Conservation (phyloP, 495 filamentous ascomycete genomes). For the Daldinia grandis region DNA sequence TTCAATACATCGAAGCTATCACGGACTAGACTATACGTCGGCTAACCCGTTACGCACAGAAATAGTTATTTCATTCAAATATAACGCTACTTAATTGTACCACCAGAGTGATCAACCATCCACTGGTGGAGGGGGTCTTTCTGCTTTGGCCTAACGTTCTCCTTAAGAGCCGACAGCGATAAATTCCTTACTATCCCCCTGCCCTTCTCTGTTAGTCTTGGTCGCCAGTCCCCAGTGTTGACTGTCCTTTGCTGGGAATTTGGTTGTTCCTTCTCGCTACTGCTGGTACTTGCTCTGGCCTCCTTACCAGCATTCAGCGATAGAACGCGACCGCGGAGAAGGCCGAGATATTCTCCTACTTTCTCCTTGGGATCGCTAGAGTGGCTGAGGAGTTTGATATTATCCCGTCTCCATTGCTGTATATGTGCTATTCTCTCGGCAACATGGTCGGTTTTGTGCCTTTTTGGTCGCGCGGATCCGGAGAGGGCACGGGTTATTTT, state of each 20-base stretch:
- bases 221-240: neutral
- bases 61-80: too few relatives aligned
- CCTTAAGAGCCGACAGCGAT: neutral
- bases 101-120: conserved; percentile 34
- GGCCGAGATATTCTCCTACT: neutral
- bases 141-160: conserved; percentile 7
- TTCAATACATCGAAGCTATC: too few relatives aligned
- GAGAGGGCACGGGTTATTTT: neutral
- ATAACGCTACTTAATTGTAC: conserved; percentile 3
- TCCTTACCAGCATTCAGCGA: neutral
- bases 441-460: neutral
- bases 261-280: neutral
- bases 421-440: neutral
- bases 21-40: too few relatives aligned
- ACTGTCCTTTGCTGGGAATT: neutral
- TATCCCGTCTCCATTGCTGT: neutral
- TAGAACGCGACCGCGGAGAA: neutral
- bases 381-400: neutral
- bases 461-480: neutral
- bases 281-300: neutral
- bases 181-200: conserved; percentile 5
- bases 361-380: neutral
- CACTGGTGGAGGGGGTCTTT: conserved; percentile 40
- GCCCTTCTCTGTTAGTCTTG: conserved; percentile 8
- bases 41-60: too few relatives aligned